Evolutionary conservation across 73 alveolate genomes (phyloP).

Genomic region (Tetrahymena borealis): DNA sequence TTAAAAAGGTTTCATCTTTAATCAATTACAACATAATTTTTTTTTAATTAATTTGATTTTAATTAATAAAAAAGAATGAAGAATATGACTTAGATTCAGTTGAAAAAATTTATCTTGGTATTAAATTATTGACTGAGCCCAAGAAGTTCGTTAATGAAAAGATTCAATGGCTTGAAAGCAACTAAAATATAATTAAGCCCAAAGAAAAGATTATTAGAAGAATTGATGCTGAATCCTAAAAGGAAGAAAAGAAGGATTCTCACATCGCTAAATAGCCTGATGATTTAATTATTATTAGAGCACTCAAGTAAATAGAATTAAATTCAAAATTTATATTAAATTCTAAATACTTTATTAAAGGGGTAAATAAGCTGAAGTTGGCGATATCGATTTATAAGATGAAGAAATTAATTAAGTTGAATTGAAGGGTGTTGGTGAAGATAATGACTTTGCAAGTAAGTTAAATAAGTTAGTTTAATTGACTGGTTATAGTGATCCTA

Average conservation of each 20-base stretch:
- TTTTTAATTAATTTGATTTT: not conserved
- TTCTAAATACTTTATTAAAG: not conserved
- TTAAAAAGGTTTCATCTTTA: not conserved
- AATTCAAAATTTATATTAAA: not conserved
- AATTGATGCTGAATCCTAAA: not conserved
- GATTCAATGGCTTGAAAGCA: not conserved
- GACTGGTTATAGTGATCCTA: conserved; percentile 92
- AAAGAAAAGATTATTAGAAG: not conserved
- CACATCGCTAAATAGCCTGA: conserved; percentile 45
- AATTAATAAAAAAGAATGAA: not conserved
- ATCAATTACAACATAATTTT: not conserved
- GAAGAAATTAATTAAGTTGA: conserved; percentile 36
- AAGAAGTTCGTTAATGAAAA: not conserved
- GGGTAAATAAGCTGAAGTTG: conserved; percentile 32
- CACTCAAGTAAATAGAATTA: conserved; percentile 50
- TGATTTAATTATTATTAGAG: conserved; percentile 54
- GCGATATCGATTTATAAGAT: conserved; percentile 63
- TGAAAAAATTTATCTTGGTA: not conserved
- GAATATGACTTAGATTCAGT: not conserved
- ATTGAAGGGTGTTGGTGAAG: conserved; percentile 32
- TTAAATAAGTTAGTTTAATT: conserved; percentile 44
- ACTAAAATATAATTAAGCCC: not conserved
- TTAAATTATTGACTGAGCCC: not conserved
- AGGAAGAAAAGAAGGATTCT: not conserved
- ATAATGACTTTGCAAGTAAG: conserved; percentile 27